Evolutionary conservation across 371 early-diverging fungal species (phyloP).

Genomic region (Apophysomyces ossiformis): DNA sequence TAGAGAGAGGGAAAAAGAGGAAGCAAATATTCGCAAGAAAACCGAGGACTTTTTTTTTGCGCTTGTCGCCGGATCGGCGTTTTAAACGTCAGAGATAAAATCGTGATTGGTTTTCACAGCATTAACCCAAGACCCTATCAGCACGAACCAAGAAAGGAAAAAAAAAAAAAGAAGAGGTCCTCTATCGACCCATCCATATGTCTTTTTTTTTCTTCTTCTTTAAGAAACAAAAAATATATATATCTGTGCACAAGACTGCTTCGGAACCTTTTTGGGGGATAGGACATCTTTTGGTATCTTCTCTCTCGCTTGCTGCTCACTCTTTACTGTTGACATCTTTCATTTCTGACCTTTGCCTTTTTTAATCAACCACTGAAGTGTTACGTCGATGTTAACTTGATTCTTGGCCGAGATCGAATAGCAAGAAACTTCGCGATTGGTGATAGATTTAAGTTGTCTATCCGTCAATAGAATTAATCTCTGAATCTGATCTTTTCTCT

Average conservation of each 20-base stretch:
- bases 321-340: slow-evolving; percentile 14
- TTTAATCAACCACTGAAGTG: slow-evolving; percentile 96
- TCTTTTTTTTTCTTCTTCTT: not conserved
- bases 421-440: slow-evolving; percentile 96
- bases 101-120: slow-evolving; percentile 4
- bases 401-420: slow-evolving; percentile 99
- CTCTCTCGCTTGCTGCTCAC: not conserved
- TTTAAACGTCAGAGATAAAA: not conserved
- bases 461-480: slow-evolving; percentile 1
- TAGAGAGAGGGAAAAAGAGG: not conserved
- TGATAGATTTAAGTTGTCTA: slow-evolving; percentile 88
- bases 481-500: not conserved
- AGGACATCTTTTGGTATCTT: slow-evolving; percentile 9
- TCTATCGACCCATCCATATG: slow-evolving; percentile 5
- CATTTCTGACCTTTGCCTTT: slow-evolving; percentile 71
- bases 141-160: not conserved
- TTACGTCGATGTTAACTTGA: slow-evolving; percentile 96
- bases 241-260: slow-evolving; percentile 15
- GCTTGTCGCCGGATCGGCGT: not conserved
- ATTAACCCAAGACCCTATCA: not conserved
- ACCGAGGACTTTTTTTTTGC: not conserved
- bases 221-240: no score
- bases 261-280: slow-evolving; percentile 14
- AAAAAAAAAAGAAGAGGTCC: not conserved
- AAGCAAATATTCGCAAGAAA: slow-evolving; percentile 12